These are phyloP conservation scores for Aphanomyces stellatus DNA, from an alignment of 352 stramenopile species.

Conservation along the genomic window DNA sequence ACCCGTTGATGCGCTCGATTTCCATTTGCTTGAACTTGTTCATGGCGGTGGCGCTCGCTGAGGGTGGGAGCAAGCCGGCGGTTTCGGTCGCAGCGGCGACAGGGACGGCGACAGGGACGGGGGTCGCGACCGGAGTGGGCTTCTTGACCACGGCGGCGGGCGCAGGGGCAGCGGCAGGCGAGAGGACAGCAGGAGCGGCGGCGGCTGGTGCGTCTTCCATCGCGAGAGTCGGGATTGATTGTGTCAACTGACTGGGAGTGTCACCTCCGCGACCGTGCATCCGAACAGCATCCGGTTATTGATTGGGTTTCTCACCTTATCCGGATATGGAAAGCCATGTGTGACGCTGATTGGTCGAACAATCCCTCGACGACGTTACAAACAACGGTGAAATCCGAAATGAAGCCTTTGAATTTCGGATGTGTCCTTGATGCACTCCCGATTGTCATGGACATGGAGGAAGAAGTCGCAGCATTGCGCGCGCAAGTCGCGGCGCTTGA, in stretches of 20 bases:
- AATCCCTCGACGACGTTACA: neutral
- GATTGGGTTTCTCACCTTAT: neutral
- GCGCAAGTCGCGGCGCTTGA: neutral
- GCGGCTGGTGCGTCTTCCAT: too few relatives aligned
- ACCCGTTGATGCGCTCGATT: conserved; percentile 13
- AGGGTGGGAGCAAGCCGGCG: neutral
- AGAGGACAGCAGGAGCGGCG: neutral
- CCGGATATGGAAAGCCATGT: neutral
- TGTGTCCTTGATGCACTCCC: neutral
- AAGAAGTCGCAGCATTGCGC: neutral
- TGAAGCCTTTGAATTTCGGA: neutral
- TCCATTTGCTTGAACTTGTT: conserved; percentile 19
- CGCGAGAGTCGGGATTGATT: too few relatives aligned
- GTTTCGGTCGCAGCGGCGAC: neutral
- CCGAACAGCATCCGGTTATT: too few relatives aligned
- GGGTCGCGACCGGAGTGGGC: neutral
- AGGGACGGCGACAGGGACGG: conserved; percentile 5
- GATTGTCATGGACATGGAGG: neutral
- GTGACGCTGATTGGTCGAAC: neutral
- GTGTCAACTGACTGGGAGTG: too few relatives aligned
- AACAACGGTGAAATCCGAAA: neutral
- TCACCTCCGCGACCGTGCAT: too few relatives aligned
- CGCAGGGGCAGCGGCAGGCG: neutral
- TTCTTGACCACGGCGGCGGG: neutral
- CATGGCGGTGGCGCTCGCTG: neutral